Conservation (phyloP, 495 filamentous ascomycete genomes). For the Penicillium psychrofluorescens region DNA sequence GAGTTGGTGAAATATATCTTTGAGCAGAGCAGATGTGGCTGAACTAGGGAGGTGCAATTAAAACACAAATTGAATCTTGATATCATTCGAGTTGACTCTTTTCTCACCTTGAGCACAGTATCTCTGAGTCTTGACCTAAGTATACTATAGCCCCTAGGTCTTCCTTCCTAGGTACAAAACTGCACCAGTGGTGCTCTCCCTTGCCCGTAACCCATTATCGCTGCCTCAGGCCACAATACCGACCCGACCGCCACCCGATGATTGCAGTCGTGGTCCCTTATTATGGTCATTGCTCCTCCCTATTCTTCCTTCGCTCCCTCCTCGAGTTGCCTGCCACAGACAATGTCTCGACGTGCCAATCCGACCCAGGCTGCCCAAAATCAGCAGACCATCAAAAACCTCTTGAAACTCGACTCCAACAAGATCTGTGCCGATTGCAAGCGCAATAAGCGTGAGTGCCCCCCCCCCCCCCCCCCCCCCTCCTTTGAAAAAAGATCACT, state of each 20-base stretch:
- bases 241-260: constrained; percentile 20
- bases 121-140: background rate
- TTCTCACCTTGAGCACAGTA: background rate
- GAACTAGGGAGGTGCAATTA: no score
- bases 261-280: constrained; percentile 3
- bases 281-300: constrained; percentile 13
- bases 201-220: constrained; percentile 6
- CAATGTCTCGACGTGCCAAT: constrained; percentile 79
- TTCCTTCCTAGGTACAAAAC: constrained; percentile 9
- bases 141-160: background rate
- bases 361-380: constrained; percentile 86
- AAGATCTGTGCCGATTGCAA: constrained; percentile 98
- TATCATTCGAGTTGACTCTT: no score
- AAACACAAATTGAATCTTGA: no score
- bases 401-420: constrained; percentile 88
- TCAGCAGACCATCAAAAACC: constrained; percentile 79
- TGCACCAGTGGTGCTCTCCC: constrained; percentile 13
- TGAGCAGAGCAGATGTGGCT: no score
- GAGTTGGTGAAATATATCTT: no score
- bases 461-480: constrained; percentile 5
- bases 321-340: constrained; percentile 11
- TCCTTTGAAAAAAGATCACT: constrained; percentile 9
- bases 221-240: constrained; percentile 18
- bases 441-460: constrained; percentile 81
- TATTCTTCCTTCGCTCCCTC: background rate